phyloP scores from a whole-genome alignment of 352 stramenopile genomes.

The Phytophthora parvispora region DNA sequence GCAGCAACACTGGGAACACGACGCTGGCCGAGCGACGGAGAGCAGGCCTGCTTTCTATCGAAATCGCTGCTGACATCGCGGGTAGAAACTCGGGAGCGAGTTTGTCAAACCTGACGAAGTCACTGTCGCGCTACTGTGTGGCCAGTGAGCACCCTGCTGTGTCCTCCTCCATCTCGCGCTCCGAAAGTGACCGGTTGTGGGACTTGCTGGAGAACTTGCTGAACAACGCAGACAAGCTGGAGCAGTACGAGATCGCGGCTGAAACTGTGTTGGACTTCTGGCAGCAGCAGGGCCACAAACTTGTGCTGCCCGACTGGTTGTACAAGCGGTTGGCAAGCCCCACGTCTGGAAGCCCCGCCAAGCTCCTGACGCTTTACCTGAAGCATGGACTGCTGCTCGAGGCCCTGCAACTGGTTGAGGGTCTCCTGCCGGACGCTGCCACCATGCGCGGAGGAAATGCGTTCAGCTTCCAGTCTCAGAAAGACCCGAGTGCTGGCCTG shows the following conservation, averaged over 20 bases:
- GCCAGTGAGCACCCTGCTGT: slow-evolving; percentile 42
- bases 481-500: slow-evolving; percentile 14
- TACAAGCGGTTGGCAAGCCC: slow-evolving; percentile 46
- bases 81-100: slow-evolving; percentile 10
- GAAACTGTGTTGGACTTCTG: slow-evolving; percentile 67
- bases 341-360: slow-evolving; percentile 56
- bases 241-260: slow-evolving; percentile 69
- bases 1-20: slow-evolving; percentile 15
- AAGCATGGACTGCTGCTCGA: slow-evolving; percentile 74
- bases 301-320: slow-evolving; percentile 71
- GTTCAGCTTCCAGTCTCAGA: slow-evolving; percentile 49
- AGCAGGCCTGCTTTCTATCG: slow-evolving; percentile 52
- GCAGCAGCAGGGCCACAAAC: slow-evolving; percentile 59
- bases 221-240: slow-evolving; percentile 41
- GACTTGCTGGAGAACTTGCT: slow-evolving; percentile 66
- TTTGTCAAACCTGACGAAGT: slow-evolving; percentile 66
- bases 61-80: slow-evolving; percentile 66
- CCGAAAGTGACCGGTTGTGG: slow-evolving; percentile 60
- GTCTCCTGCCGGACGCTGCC: slow-evolving; percentile 42
- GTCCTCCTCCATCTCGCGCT: slow-evolving; percentile 31
- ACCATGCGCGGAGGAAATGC: slow-evolving; percentile 7
- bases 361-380: slow-evolving; percentile 68
- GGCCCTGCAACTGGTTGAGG: slow-evolving; percentile 61
- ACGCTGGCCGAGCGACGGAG: slow-evolving; percentile 60
- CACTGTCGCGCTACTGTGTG: slow-evolving; percentile 73